phyloP scores from a whole-genome alignment of 331 rosid species.

The Rosa hybrid region DNA sequence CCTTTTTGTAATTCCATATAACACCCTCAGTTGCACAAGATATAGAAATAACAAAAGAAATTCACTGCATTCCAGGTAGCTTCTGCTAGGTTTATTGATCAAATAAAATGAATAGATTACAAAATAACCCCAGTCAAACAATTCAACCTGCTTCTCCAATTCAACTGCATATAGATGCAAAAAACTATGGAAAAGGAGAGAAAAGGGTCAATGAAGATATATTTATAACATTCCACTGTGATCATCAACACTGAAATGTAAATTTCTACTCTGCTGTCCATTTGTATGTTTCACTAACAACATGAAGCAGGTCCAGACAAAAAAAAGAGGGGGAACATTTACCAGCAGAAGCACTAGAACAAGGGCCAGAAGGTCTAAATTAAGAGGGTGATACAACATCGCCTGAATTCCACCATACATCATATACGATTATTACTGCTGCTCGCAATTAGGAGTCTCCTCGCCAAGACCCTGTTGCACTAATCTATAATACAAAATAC shows the following conservation, averaged over 20 bases:
- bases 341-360: constrained; percentile 35
- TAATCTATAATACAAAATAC: too few relatives aligned
- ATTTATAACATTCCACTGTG: constrained; percentile 35
- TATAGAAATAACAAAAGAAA: not conserved
- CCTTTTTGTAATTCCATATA: not conserved
- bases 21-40: not conserved
- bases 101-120: constrained; percentile 48
- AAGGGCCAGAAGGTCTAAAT: constrained; percentile 38
- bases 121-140: constrained; percentile 33
- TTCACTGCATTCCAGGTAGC: not conserved
- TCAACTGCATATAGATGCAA: constrained; percentile 43
- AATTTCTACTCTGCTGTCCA: constrained; percentile 34
- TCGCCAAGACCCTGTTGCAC: too few relatives aligned
- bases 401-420: constrained; percentile 6
- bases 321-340: constrained; percentile 25
- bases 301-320: constrained; percentile 32
- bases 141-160: constrained; percentile 46
- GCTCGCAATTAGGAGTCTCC: too few relatives aligned
- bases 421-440: too few relatives aligned
- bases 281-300: constrained; percentile 33
- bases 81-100: constrained; percentile 26
- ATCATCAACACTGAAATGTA: constrained; percentile 32
- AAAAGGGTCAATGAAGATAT: constrained; percentile 29
- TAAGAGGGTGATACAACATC: constrained; percentile 33
- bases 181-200: constrained; percentile 6